Percentiles rank a stretch among this genome's conserved stretches.
phyloP scores from a whole-genome alignment of 306 rosid genomes.

The Dryas drummondii region DNA sequence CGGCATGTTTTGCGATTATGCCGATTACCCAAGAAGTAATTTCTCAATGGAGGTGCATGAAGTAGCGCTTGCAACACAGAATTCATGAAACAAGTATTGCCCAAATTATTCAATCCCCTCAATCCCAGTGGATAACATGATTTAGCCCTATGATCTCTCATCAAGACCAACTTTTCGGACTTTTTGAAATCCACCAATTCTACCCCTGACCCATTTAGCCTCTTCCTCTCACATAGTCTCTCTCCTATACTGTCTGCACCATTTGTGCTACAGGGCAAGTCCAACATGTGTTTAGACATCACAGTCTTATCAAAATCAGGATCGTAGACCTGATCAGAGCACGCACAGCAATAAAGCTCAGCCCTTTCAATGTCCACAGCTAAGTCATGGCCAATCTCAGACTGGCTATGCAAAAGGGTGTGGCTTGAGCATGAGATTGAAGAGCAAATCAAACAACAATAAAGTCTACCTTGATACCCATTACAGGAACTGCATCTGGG shows the following conservation, averaged over 20 bases:
- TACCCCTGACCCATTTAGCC: conserved; percentile 36
- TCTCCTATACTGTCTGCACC: conserved; percentile 66
- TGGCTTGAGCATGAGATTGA: conserved; percentile 68
- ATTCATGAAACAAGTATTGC: conserved; percentile 87
- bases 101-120: conserved; percentile 88
- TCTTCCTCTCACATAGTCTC: conserved; percentile 78
- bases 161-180: conserved; percentile 33
- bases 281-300: conserved; percentile 63
- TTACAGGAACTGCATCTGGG: conserved; percentile 74
- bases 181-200: conserved; percentile 44
- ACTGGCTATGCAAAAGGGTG: conserved; percentile 48
- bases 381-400: conserved; percentile 53
- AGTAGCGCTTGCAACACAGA: conserved; percentile 85
- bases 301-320: conserved; percentile 81
- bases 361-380: conserved; percentile 80
- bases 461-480: conserved; percentile 63
- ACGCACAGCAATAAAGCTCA: conserved; percentile 76
- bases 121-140: conserved; percentile 81
- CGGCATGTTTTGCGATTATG: conserved; percentile 58
- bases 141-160: conserved; percentile 59
- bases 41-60: conserved; percentile 71
- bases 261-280: conserved; percentile 18
- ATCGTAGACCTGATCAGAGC: conserved; percentile 86
- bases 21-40: conserved; percentile 70
- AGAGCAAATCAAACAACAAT: conserved; percentile 72